phyloP scores from a whole-genome alignment of 495 filamentous ascomycete genomes.

The Trichoderma asperelloides region DNA sequence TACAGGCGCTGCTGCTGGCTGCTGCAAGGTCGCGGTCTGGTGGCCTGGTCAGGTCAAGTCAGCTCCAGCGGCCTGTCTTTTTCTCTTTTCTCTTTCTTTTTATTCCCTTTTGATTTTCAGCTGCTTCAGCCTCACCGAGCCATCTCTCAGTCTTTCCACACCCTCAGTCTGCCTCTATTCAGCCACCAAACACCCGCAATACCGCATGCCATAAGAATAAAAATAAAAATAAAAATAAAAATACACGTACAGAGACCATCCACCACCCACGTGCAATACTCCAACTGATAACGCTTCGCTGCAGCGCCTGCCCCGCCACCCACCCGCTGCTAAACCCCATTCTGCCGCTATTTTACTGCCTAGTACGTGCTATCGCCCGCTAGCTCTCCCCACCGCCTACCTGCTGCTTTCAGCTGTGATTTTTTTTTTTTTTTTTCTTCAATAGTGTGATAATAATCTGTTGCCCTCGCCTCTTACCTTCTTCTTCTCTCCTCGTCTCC shows the following conservation, averaged over 20 bases:
- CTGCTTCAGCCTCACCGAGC: background rate
- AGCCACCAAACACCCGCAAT: background rate
- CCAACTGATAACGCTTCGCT: no score
- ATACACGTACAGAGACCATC: no score
- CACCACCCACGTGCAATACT: no score
- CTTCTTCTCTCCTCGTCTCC: background rate
- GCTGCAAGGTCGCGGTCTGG: background rate
- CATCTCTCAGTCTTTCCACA: background rate
- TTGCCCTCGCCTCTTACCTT: background rate
- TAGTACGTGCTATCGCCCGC: background rate
- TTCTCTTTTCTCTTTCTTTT: background rate
- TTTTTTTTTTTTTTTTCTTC: background rate
- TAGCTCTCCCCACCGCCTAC: background rate
- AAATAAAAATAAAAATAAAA: background rate
- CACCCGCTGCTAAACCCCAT: background rate
- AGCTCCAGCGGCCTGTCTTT: no score
- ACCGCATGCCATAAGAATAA: background rate
- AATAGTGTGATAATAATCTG: background rate
- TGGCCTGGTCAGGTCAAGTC: background rate
- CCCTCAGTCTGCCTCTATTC: background rate
- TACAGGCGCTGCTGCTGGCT: background rate
- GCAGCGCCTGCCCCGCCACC: no score
- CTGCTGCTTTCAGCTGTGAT: background rate
- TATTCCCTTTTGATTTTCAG: background rate
- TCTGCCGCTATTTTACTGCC: background rate